Conservation (phyloP, 495 filamentous ascomycete genomes). For the Chaetomidium leptoderma region DNA sequence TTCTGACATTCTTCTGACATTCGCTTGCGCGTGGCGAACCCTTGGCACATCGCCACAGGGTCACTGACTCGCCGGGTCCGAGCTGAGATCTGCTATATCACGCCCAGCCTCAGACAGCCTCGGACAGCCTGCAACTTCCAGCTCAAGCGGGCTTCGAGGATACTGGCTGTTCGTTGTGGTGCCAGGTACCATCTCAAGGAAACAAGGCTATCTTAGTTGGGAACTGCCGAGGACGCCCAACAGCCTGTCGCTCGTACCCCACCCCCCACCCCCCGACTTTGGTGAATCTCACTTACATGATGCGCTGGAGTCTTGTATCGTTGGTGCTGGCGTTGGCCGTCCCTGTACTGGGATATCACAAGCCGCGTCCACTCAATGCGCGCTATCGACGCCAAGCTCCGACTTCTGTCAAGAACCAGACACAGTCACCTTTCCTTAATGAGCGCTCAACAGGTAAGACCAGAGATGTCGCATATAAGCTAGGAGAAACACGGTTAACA, state of each 20-base stretch:
- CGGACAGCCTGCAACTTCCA: neutral
- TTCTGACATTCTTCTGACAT: neutral
- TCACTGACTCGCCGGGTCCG: neutral
- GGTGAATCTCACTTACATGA: neutral
- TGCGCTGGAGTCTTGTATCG: neutral
- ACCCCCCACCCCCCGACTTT: too few relatives aligned
- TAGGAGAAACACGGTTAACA: neutral
- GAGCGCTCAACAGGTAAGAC: conserved; percentile 14
- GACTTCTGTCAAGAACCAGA: conserved; percentile 7
- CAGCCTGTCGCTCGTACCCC: neutral
- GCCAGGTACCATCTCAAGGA: neutral
- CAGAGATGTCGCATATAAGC: neutral
- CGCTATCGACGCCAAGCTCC: neutral
- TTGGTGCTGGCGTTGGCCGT: neutral
- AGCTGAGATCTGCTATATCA: neutral
- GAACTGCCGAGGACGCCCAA: neutral
- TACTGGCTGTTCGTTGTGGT: neutral
- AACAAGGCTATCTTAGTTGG: neutral
- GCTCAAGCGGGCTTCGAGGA: neutral
- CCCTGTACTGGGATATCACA: neutral
- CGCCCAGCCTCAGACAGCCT: too few relatives aligned
- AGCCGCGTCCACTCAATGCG: neutral
- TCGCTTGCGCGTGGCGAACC: neutral
- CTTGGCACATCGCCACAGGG: neutral
- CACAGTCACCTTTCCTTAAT: conserved; percentile 19